Evolutionary conservation across 2,329 filamentous ascomycete genomes (phyloP), one percentile per base, ranked within the genome.

Genomic region (Rhynchosporium secalis): DNA sequence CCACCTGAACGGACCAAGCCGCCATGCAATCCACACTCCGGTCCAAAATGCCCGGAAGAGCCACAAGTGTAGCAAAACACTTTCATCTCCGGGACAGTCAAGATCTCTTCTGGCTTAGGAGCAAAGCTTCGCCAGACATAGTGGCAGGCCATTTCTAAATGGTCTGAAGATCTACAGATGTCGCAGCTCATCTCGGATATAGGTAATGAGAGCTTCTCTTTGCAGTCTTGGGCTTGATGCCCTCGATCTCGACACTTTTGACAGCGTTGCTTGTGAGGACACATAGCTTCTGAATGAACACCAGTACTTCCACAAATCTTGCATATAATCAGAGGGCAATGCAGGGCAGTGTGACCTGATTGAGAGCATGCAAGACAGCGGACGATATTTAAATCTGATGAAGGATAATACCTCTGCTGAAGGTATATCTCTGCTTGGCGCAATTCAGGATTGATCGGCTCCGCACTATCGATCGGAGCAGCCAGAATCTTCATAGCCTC

Each of bases 161-260:
- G 89, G 8, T 80, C 77, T 3, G 70, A 66, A 6, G 80, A 80
- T 45, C 76, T 76, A 73, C 89, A 92, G 40, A 86, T 77, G 10
- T 83, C 83, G 72, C 89, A 92, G 2, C 81, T 79, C 52, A 81
- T 76, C 60, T 87, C 84, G 15, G 79, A 79, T 65, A 80, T 80
- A 15, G 80, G 76, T 56, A 81, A 67, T 2, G 75, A 73, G 47
- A 89, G 78, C 64, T 85, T 84, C 65, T 88, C 84, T 1, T 74
- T 69, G 70, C 88, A 91, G 7, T 75, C 68, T 0, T 73, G 68
- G 20, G 75, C 74, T 56, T 70, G 68, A 69, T 92, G 89, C 9
- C 88, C 88, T 48, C 82, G 77, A 72, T 87, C 83, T 54, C 79
- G 81, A 73, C 89, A 91, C 70, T 84, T 86, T 55, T 69, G 71